phyloP scores from a whole-genome alignment of 805 yeast genomes.

The Wickerhamiella galacta region DNA sequence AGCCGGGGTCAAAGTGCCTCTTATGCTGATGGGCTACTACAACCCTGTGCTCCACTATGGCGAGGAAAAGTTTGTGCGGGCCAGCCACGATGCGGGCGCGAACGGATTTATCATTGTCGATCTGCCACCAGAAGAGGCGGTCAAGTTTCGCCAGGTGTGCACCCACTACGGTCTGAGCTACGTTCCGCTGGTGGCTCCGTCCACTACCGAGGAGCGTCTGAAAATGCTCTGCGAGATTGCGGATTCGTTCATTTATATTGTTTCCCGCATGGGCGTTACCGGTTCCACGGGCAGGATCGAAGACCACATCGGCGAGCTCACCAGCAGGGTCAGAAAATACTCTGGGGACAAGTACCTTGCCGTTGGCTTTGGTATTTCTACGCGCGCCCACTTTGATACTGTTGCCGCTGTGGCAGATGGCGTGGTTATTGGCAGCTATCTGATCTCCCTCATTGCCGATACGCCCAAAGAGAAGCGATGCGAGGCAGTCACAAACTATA shows the following conservation, averaged over 20 bases:
- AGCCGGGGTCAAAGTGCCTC: constrained; percentile 74
- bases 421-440: constrained; percentile 86
- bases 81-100: constrained; percentile 77
- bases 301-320: constrained; percentile 45
- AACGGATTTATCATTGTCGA: constrained; percentile 92
- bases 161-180: constrained; percentile 55
- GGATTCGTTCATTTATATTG: constrained; percentile 91
- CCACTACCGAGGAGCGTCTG: constrained; percentile 83
- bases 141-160: constrained; percentile 63
- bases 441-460: constrained; percentile 53
- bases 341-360: constrained; percentile 64
- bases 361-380: constrained; percentile 93
- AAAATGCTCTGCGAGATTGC: constrained; percentile 67
- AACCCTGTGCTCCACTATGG: constrained; percentile 86
- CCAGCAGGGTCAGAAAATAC: constrained; percentile 56
- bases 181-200: constrained; percentile 91
- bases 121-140: constrained; percentile 95
- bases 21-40: constrained; percentile 93
- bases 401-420: constrained; percentile 83
- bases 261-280: constrained; percentile 95
- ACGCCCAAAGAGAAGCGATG: constrained; percentile 38
- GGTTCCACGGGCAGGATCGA: constrained; percentile 65
- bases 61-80: constrained; percentile 64
- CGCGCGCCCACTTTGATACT: constrained; percentile 70
- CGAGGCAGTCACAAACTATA: constrained; percentile 48